Base-by-base conservation (phyloP, 306 rosid genomes). In the Cucumis melo region DNA sequence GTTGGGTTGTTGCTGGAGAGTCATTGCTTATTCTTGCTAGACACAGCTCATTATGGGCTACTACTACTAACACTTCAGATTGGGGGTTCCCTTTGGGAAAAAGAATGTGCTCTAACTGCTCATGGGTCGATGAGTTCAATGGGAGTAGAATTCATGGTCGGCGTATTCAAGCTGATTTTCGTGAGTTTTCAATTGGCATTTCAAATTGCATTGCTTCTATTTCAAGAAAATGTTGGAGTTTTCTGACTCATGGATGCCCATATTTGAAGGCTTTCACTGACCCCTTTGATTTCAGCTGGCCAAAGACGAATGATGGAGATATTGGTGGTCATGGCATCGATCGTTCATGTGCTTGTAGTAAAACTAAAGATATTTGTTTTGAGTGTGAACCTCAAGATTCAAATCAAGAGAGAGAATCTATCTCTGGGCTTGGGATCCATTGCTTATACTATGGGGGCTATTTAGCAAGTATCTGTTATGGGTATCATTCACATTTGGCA, bases 1-100 rank as follows among this genome's bases (percentile, higher is more conserved):
- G 83, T 82, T 92, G 92, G 96, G 79, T 41, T 0, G 82, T 80
- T 68, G 89, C 94, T 11, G 98, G 98, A 39, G 98, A 89, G 70
- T 89, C 96, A 32, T 82, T 87, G 84, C 63, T 90, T 77, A 80
- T 54, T 67, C 88, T 89, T 60, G 78, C 79, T 66, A 83, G 78
- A 83, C 87, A 84, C 81, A 71, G 82, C 83, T 70, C 88, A 8
- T 72, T 62, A n/a, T 86, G 91, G 89, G 89, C 50, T 10, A 74
- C 62, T 57, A 79, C 75, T 57, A 79, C 75, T 48, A 59, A 75
- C 81, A 15, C 65, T 34, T 76, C 66, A 70, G 76, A 79, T 41
- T 29, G 8, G 53, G 80, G 80, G 82, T 42, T 23, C 55, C 88
- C 80, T 70, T 50, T 80, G 48, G 60, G 54, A 3, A 78, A 79